These are phyloP conservation scores for Extremus antarcticus DNA, from an alignment of 495 filamentous ascomycete genomes.

Conservation along the genomic window DNA sequence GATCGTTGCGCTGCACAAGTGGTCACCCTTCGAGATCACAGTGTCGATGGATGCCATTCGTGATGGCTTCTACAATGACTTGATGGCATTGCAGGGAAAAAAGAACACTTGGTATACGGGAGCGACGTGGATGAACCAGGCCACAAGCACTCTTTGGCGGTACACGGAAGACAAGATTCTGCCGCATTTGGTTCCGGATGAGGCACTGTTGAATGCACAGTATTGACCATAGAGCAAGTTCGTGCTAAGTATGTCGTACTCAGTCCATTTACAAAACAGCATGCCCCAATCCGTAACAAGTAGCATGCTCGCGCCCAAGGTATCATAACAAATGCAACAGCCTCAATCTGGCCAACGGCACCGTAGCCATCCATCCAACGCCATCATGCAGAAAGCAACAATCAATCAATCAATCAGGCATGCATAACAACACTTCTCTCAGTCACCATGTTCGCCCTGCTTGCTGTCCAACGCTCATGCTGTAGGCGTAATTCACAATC, in stretches of 20 bases:
- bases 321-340: background rate
- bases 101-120: slow-evolving; percentile 44
- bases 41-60: slow-evolving; percentile 29
- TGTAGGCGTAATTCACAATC: background rate
- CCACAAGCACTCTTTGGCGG: slow-evolving; percentile 17
- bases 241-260: background rate
- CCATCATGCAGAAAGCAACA: background rate
- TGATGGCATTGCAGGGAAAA: slow-evolving; percentile 43
- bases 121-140: slow-evolving; percentile 26
- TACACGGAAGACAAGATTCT: slow-evolving; percentile 16
- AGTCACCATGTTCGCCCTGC: background rate
- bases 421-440: background rate
- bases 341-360: background rate
- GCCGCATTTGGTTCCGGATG: slow-evolving; percentile 2
- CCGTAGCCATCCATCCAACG: background rate
- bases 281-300: background rate
- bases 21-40: slow-evolving; percentile 21
- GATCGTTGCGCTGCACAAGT: slow-evolving; percentile 20
- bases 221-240: background rate
- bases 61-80: slow-evolving; percentile 37
- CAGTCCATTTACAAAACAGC: background rate
- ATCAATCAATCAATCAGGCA: background rate
- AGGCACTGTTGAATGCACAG: background rate
- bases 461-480: background rate
- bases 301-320: background rate